Conservation (phyloP, 1,284 basidiomycete species). For the Austroboletus niveus region DNA sequence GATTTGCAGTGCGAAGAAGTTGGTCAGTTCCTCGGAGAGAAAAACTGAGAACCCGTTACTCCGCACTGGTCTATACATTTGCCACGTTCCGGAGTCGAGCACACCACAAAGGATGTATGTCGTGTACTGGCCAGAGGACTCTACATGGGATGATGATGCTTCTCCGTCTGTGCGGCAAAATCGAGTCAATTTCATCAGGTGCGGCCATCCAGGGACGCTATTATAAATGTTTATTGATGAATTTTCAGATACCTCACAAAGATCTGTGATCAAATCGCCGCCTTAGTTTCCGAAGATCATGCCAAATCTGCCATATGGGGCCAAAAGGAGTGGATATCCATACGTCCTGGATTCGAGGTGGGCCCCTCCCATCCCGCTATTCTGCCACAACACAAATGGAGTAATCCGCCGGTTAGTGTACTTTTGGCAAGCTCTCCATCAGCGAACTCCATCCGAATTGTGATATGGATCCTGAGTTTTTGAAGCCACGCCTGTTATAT, state of each 20-base stretch:
- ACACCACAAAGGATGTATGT: conserved; percentile 37
- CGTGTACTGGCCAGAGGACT: conserved; percentile 62
- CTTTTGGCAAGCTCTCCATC: conserved; percentile 12
- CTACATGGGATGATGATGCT: conserved; percentile 56
- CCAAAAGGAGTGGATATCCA: conserved; percentile 48
- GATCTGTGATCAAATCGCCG: conserved; percentile 49
- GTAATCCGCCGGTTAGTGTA: conserved; percentile 11
- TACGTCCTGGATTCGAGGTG: conserved; percentile 43
- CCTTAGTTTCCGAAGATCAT: conserved; percentile 47
- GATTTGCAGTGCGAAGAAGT: conserved; percentile 9
- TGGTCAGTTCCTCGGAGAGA: conserved; percentile 12
- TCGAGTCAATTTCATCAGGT: conserved; percentile 62
- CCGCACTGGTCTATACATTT: conserved; percentile 52
- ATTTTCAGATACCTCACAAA: conserved; percentile 51
- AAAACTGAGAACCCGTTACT: conserved; percentile 31
- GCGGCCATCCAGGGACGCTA: not conserved
- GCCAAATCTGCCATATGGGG: conserved; percentile 43
- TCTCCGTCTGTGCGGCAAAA: conserved; percentile 47
- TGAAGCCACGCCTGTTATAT: conserved; percentile 31
- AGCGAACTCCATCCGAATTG: conserved; percentile 19
- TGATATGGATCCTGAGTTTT: conserved; percentile 17
- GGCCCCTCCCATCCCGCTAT: not conserved
- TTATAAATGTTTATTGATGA: not conserved
- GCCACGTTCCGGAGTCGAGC: conserved; percentile 9
- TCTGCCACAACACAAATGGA: not conserved